Evolutionary conservation across 179 eudicot genomes (phyloP), one percentile per base, ranked within the genome.

Genomic region (Beta lomatogona): DNA sequence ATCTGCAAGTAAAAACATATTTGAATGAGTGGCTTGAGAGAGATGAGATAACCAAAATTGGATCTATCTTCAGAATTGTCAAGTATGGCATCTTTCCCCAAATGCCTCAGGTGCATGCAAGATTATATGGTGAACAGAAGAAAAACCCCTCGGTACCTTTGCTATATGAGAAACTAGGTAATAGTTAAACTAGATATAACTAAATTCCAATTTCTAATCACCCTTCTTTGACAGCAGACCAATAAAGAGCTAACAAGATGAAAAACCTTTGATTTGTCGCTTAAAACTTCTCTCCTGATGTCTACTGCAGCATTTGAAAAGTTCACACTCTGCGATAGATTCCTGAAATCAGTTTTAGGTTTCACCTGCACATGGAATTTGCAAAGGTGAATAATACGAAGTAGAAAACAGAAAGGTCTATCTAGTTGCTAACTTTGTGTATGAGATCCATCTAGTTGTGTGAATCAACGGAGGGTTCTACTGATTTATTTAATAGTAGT

Each of bases 1-100:
- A 87, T 82, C 93, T 92, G 91, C 84, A 84, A 55, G 66, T 52
- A 78, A 54, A 13, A 73, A 46, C 54, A 50, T 4, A 70, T 73
- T 14, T 60, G 9, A 79, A 45, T 44, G 59, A 28, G 22, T 44
- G 68, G n/a, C 68, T 76, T 18, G 6, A 46, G 59, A 44, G 14
- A 77, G 44, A 55, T 61, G 36, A 19, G 48, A 52, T 45, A 54
- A 46, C 59, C 11, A 66, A 25, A 59, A 69, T 15, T 11, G 5
- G 19, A 54, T 65, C 31, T 14, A 0, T 48, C 19, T 58, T 45
- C 15, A 69, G 57, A 81, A 25, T 41, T 67, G 70, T 50, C 45
- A 61, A 18, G 15, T n/a, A 18, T 25, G 69, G 15, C 67, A 48
- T 28, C 28, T 28, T 2, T 28, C 41, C 41, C 41, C 2, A 36